Base-by-base conservation (phyloP, 2,329 filamentous ascomycete genomes). In the Lasiodiplodia sp. region DNA sequence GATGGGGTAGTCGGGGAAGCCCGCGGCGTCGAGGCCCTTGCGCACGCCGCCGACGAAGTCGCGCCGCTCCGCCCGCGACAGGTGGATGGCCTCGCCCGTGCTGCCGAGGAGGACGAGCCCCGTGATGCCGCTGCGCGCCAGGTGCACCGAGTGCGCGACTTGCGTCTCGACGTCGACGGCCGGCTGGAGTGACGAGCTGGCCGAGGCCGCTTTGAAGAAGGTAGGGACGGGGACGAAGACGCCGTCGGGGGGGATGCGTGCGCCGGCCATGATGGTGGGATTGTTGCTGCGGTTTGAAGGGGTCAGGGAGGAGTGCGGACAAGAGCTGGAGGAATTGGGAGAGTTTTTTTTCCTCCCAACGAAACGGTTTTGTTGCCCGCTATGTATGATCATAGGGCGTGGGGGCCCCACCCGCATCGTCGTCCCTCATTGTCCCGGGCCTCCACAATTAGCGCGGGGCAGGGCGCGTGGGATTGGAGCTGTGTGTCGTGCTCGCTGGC, bases 81-180 rank as follows among this genome's bases (percentile, higher is more conserved):
- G 78, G 75, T 88, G 87, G 51, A 89, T 83, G 0, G 86, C 85
- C 75, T 89, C 87, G 60, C 87, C 87, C 0, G 87, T 89, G 62
- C 82, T 86, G n/a, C 87, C 87, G 44, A 89, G 82, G 23, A 89
- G 80, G 34, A 88, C 85, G 38, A 89, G 79, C 38, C 87, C 87
- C 25, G 79, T 80, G 74, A 89, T 85, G 67, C 87, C 87, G 47
- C 81, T 79, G 53, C 81, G 79, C 38, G 86, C 86, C 53, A 89
- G 84, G 77, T 86, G 87, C 21, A 89, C 73, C 7, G 82, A 82
- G 80, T 89, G 87, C 25, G 81, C 79, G 23, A 80, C 79, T 73
- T 89, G 87, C 0, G 86, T 82, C 52, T 82, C 78, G 67, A 86
- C 75, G 73, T 89, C 87, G 64, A 89, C 78, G 52, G 81, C 73